Percentiles rank a stretch among this genome's conserved stretches.
phyloP scores from a whole-genome alignment of 441 rosid species.

The Erodium texanum region DNA sequence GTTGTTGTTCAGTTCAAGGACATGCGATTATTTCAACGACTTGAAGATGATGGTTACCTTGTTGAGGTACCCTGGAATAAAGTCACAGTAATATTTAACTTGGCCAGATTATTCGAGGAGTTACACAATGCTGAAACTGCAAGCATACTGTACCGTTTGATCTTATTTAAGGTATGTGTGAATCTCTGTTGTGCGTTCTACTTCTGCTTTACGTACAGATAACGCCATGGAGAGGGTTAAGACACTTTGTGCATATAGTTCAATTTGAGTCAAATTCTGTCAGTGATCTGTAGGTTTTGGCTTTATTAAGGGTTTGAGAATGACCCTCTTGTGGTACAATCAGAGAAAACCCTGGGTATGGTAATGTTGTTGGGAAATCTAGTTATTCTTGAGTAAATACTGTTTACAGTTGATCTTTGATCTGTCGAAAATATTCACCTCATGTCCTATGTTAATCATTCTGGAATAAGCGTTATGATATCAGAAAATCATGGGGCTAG shows the following conservation, averaged over 20 bases:
- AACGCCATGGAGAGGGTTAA: background rate
- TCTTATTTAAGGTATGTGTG: constrained; percentile 68
- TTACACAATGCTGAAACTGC: constrained; percentile 66
- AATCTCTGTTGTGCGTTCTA: background rate
- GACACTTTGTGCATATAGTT: constrained; percentile 9
- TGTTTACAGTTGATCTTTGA: background rate
- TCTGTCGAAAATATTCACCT: background rate
- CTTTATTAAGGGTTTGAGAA: background rate
- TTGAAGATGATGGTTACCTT: constrained; percentile 55
- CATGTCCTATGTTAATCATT: background rate
- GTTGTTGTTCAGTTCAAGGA: constrained; percentile 61
- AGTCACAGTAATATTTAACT: constrained; percentile 79
- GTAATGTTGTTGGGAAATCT: constrained; percentile 2
- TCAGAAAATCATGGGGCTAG: background rate
- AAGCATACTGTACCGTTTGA: constrained; percentile 60
- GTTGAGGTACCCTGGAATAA: constrained; percentile 86
- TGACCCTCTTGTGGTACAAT: background rate
- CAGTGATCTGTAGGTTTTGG: constrained; percentile 9
- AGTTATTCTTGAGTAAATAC: background rate
- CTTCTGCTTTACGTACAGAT: constrained; percentile 16
- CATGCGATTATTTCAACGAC: constrained; percentile 53
- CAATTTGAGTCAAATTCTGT: constrained; percentile 10
- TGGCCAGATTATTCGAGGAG: constrained; percentile 93
- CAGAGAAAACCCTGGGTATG: background rate
- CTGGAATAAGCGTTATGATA: background rate